phyloP scores from a whole-genome alignment of 202 grass and related monocot genomes.

The Carex sylvatica region DNA sequence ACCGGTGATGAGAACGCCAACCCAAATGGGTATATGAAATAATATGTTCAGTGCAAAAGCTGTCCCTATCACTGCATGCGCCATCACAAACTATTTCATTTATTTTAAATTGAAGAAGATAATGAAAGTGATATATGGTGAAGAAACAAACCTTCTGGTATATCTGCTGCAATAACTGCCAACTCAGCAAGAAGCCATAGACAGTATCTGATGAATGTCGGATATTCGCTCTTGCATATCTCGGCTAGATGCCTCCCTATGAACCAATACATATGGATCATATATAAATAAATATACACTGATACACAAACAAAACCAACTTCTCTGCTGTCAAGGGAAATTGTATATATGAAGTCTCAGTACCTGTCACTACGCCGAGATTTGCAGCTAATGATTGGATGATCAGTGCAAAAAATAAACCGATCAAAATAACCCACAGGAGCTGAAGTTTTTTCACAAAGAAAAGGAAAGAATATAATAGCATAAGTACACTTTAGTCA shows the following conservation, averaged over 20 bases:
- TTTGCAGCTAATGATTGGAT: conserved; percentile 84
- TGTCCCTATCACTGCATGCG: conserved; percentile 89
- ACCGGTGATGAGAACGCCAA: conserved; percentile 82
- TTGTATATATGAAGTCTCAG: background rate
- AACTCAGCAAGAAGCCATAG: conserved; percentile 78
- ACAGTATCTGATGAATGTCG: conserved; percentile 51
- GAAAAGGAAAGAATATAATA: background rate
- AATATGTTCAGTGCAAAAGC: conserved; percentile 80
- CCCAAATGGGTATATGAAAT: conserved; percentile 76
- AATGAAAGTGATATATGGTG: too few relatives aligned
- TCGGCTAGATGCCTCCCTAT: conserved; percentile 78
- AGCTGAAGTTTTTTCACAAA: conserved; percentile 35
- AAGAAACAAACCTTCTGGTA: conserved; percentile 64
- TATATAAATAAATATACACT: background rate
- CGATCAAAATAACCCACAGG: conserved; percentile 79
- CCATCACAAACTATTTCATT: background rate
- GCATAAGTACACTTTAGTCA: too few relatives aligned
- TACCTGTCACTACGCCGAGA: conserved; percentile 82
- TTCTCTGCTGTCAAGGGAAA: background rate
- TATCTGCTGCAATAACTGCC: conserved; percentile 89
- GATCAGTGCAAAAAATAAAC: conserved; percentile 64
- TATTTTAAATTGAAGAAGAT: background rate
- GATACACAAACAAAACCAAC: background rate
- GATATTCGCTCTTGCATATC: conserved; percentile 79
- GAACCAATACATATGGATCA: background rate